Base-by-base conservation (phyloP, 1,139 yeast genomes). In the Protomyces inundatus region DNA sequence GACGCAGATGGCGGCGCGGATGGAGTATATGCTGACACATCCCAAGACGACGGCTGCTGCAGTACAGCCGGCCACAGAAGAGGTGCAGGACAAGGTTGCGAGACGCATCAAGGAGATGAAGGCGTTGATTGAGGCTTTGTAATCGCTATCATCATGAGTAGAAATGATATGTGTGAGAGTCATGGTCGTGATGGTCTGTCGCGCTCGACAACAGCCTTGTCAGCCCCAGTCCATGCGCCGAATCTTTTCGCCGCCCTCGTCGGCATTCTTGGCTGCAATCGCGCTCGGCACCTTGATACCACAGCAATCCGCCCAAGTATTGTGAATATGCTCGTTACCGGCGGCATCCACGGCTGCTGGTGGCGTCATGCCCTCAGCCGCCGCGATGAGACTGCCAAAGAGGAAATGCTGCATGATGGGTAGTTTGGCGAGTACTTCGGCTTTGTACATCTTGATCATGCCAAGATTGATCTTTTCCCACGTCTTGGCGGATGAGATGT, bases 241-340 rank as follows among this genome's bases (percentile, higher is more conserved):
- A 16, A 54, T 54, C 54, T 54, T 54, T 16, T 60, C 51, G 0
- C 54, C 64, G 10, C 57, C 52, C 12, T 46, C 50, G n/a, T 53
- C 55, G 5, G 57, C 57, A 35, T 54, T 52, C 23, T 53, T 52
- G 6, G 97, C 98, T 0, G 97, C 98, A 65, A 90, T 83, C 0
- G 97, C 97, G 76, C 97, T 90, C 0, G 99, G 99, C 1, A 93
- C 83, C 71, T 89, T 88, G 63, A 93, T 95, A 6, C 99, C 99
- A 77, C 99, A 93, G 73, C 98, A 95, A 73, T 93, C 98, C 1
- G 97, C 98, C 97, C 97, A 93, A 1, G 91, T 85, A 67, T 83
- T 74, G 66, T 80, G 82, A 30, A 72, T 71, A 67, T 78, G 80
- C 12, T 67, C 67, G n/a, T 55, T 39, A 3, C 62, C 67, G 3